A percentile compares a stretch with the other conserved stretches of the same genome.
Evolutionary conservation across 108 stramenopile species (phyloP).

Genomic region (Stephanodiscus triporus): DNA sequence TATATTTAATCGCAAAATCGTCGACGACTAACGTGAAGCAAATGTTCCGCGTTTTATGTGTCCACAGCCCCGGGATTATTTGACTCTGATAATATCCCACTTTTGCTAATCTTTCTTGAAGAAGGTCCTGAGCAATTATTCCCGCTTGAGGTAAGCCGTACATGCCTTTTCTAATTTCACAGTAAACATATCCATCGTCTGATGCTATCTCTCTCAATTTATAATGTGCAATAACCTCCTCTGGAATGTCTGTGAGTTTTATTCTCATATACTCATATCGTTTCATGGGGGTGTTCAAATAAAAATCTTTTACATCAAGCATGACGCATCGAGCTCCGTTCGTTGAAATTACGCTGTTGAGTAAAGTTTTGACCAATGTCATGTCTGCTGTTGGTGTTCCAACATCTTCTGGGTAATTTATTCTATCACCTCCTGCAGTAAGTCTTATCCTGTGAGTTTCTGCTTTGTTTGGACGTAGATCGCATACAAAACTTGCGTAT

Average conservation of each 20-base stretch:
- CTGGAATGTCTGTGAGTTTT: not conserved
- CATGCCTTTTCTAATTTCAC: too few relatives aligned
- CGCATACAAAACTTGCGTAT: slow-evolving; percentile 29
- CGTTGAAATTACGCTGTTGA: not conserved
- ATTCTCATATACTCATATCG: not conserved
- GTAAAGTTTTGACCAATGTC: too few relatives aligned
- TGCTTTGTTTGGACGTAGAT: slow-evolving; percentile 17
- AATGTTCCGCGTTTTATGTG: not conserved
- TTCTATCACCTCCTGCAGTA: too few relatives aligned
- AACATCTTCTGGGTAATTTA: too few relatives aligned
- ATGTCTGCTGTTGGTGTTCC: too few relatives aligned
- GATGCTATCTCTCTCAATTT: too few relatives aligned
- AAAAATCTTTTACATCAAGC: not conserved
- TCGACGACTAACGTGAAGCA: not conserved
- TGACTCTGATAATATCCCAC: not conserved
- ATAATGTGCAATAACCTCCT: not conserved
- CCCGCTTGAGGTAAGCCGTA: too few relatives aligned
- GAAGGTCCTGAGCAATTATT: not conserved
- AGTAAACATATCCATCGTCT: too few relatives aligned
- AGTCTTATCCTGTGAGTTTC: too few relatives aligned
- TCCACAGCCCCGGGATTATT: not conserved
- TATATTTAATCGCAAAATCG: not conserved
- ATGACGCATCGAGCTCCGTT: too few relatives aligned
- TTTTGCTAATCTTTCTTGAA: not conserved
- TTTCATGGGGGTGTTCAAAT: not conserved